phyloP scores from a whole-genome alignment of 805 yeast species.

The Starmera quercuum region DNA sequence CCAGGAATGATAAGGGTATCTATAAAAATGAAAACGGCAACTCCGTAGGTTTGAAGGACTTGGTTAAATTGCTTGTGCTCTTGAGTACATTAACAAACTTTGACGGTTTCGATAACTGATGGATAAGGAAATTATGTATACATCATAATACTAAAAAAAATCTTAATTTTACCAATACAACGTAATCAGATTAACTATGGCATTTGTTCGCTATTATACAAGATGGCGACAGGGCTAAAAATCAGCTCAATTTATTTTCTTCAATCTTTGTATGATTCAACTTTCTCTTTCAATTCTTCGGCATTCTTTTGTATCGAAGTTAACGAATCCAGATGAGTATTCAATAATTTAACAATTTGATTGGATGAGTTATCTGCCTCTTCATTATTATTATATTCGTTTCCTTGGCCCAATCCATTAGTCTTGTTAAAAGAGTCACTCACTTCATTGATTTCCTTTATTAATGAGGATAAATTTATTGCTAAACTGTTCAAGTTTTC shows the following conservation, averaged over 20 bases:
- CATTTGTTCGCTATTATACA: not conserved
- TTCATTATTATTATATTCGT: constrained; percentile 25
- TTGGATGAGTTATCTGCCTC: constrained; percentile 42
- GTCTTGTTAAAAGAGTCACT: constrained; percentile 73
- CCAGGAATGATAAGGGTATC: constrained; percentile 18
- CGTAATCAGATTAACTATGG: not conserved
- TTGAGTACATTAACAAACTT: constrained; percentile 42
- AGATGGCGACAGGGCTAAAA: not conserved
- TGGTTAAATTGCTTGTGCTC: constrained; percentile 49
- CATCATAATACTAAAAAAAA: not conserved
- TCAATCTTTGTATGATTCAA: constrained; percentile 28
- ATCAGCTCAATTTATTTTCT: not conserved
- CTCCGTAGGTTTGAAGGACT: constrained; percentile 35
- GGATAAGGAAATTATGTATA: not conserved
- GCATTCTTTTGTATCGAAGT: constrained; percentile 81
- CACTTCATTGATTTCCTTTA: constrained; percentile 75
- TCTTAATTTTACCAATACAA: too few species aligned
- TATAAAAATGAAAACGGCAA: constrained; percentile 22
- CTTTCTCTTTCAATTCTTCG: constrained; percentile 54
- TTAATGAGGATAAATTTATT: constrained; percentile 63
- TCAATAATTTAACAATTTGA: constrained; percentile 73
- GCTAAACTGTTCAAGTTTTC: constrained; percentile 76
- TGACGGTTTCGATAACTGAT: constrained; percentile 24
- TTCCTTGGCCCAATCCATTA: constrained; percentile 28
- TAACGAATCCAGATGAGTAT: constrained; percentile 83